These are phyloP conservation scores for Rhizopus stolonifer DNA, from an alignment of 371 early-diverging fungal species.

Conservation along the genomic window DNA sequence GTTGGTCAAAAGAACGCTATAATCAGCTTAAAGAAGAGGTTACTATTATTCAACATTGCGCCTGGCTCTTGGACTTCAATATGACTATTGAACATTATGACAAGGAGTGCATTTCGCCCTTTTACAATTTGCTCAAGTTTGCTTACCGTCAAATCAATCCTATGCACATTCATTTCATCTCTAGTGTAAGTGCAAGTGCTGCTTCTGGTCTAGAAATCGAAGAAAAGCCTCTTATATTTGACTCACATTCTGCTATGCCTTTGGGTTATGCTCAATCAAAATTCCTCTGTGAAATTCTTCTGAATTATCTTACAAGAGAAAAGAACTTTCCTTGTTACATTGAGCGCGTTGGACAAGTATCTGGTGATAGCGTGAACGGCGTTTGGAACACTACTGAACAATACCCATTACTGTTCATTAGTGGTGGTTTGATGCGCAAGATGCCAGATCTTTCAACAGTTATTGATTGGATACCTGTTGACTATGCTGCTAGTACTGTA, in stretches of 20 bases:
- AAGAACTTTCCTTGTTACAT: slow-evolving; percentile 36
- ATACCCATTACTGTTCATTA: slow-evolving; percentile 30
- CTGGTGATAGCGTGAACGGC: slow-evolving; percentile 36
- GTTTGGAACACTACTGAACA: slow-evolving; percentile 43
- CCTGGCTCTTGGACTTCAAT: slow-evolving; percentile 38
- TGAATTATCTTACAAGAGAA: slow-evolving; percentile 20
- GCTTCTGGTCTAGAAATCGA: slow-evolving; percentile 2
- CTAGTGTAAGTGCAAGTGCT: slow-evolving; percentile 27
- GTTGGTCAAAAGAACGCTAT: slow-evolving; percentile 20
- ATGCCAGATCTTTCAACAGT: slow-evolving; percentile 24
- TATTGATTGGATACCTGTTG: slow-evolving; percentile 42
- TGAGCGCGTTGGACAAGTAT: slow-evolving; percentile 42
- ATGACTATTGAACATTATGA: slow-evolving; percentile 33
- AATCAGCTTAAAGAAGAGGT: slow-evolving; percentile 23
- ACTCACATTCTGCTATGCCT: slow-evolving; percentile 25
- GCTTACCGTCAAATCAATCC: slow-evolving; percentile 23
- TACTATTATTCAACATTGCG: slow-evolving; percentile 30
- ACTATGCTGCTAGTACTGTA: slow-evolving; percentile 32
- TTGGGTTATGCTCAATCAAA: slow-evolving; percentile 48
- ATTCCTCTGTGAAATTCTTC: slow-evolving; percentile 33
- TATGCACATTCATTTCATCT: slow-evolving; percentile 33
- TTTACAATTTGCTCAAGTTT: slow-evolving; percentile 35
- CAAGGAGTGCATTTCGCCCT: slow-evolving; percentile 24
- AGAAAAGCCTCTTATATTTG: slow-evolving; percentile 22
- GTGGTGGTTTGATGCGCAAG: slow-evolving; percentile 16